Conservation (phyloP, 1,139 yeast genomes). For the Pichia sp. region DNA sequence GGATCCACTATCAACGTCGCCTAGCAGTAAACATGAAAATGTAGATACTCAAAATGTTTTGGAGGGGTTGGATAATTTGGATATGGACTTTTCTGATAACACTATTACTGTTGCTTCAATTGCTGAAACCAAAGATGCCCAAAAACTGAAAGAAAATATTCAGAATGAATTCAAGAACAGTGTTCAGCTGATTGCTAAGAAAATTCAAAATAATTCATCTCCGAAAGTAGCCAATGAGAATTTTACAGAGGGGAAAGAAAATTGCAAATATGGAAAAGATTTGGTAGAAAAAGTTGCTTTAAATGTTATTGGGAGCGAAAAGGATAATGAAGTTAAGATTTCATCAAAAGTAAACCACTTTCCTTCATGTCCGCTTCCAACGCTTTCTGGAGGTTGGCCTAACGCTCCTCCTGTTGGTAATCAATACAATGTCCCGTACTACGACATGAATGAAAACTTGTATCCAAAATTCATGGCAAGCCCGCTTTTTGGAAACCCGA, state of each 20-base stretch:
- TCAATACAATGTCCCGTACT: not conserved
- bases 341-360: not conserved
- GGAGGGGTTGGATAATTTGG: slow-evolving; percentile 7
- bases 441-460: not conserved
- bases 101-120: not conserved
- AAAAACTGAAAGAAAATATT: not conserved
- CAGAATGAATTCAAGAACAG: slow-evolving; percentile 2
- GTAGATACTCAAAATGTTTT: slow-evolving; percentile 11
- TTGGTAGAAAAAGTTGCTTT: slow-evolving; percentile 9
- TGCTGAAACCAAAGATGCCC: not conserved
- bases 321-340: not conserved
- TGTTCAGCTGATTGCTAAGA: not conserved
- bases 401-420: not conserved
- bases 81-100: slow-evolving; percentile 1
- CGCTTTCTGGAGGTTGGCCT: not conserved
- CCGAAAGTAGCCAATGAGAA: not conserved
- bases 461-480: not conserved
- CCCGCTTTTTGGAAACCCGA: not conserved
- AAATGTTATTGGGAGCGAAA: slow-evolving; percentile 4
- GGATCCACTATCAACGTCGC: not conserved
- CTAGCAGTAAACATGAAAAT: not conserved
- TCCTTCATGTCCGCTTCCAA: not conserved
- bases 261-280: not conserved
- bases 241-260: not conserved
- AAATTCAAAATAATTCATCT: not conserved